Evolutionary conservation across 768 basidiomycete genomes (phyloP), one percentile per base, ranked within the genome.

Genomic region (Saitozyma sp.): DNA sequence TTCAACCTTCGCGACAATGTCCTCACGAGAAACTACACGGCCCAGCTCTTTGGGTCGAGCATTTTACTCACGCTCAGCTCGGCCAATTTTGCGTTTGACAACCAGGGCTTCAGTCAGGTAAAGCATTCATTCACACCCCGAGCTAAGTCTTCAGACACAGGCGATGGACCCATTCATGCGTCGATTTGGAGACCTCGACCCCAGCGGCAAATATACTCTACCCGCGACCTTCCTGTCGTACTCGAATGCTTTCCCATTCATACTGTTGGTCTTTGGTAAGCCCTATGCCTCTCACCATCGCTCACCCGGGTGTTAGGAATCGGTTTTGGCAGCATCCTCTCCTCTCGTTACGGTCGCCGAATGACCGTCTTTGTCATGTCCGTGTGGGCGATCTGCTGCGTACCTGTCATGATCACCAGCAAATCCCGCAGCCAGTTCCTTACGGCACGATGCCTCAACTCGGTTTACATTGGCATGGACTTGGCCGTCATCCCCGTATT

Each of bases 301-400:
- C 29, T 29, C 29, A 29, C 29, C 29, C 29, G 29, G 29, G 29
- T 29, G 29, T 29, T 29, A 29, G 29, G 29, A 29, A 48, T 58
- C 17, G 19, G 11, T 1, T 46, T 58, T 20, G 56, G 56, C 19
- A 29, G 19, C 16, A 45, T 48, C 11, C 45, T 58, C 7, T 46
- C 56, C 7, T n/a, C 42, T 58, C 56, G 46, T 17, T 58, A 48
- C 43, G 56, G 56, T n/a, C 41, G 56, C 8, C 41, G 56, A 16
- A 48, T 48, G 56, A 58, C 56, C 11, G 19, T 17, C 56, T 58
- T 58, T 29, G 43, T 48, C 56, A 58, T 58, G 56, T 58, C 56
- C n/a, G 6, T 58, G 0, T 58, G 56, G 56, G 56, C 56, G 16
- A 13, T 46, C 11, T 17, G 14, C 43, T 58, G 42, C 16, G 56